Conservation (phyloP, 495 filamentous ascomycete genomes). For the Rostrohypoxylon terebratum region DNA sequence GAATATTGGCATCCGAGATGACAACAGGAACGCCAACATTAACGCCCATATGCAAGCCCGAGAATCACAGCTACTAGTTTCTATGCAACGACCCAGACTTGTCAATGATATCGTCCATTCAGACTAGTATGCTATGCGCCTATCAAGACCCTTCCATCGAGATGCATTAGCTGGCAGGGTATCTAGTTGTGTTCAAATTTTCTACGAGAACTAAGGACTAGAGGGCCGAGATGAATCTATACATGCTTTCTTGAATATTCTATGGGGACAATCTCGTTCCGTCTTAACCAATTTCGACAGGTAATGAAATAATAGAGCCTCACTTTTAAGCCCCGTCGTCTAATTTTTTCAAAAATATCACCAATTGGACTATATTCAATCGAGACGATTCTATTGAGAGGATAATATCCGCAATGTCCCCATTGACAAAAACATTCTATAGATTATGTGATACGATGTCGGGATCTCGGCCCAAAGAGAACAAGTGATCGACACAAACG, state of each 20-base stretch:
- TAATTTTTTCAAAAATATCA: background rate
- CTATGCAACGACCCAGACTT: constrained; percentile 30
- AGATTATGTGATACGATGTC: constrained; percentile 17
- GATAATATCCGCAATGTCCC: background rate
- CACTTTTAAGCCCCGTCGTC: constrained; percentile 18
- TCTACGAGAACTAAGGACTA: constrained; percentile 1
- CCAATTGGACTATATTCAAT: constrained; percentile 12
- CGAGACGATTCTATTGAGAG: constrained; percentile 29
- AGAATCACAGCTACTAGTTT: constrained; percentile 26
- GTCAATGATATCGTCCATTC: constrained; percentile 8
- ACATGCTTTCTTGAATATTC: constrained; percentile 34
- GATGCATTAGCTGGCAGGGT: constrained; percentile 12
- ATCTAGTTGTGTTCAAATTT: background rate
- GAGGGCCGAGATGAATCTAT: background rate
- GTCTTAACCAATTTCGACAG: background rate
- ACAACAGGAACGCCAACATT: constrained; percentile 24
- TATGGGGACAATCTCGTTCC: background rate
- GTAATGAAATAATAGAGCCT: constrained; percentile 29
- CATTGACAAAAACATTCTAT: constrained; percentile 14
- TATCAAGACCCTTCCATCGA: constrained; percentile 11
- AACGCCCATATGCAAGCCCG: constrained; percentile 37
- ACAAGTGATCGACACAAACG: constrained; percentile 43
- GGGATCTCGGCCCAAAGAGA: constrained; percentile 41
- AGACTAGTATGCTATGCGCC: constrained; percentile 14
- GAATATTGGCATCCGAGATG: constrained; percentile 21